phyloP scores from a whole-genome alignment of 257 asterid genomes.

The Solanum etuberosum region DNA sequence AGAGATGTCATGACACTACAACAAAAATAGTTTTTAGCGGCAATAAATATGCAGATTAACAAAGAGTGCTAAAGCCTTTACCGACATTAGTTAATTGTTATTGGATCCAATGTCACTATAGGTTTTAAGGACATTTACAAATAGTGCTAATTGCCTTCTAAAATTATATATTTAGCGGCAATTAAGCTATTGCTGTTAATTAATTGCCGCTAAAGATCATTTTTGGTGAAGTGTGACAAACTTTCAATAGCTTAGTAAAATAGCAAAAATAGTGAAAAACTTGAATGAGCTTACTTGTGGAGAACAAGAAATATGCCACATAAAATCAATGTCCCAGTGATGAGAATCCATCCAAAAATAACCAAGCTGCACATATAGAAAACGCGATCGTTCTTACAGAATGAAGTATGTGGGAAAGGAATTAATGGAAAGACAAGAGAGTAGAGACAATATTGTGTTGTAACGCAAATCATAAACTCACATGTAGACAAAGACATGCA shows the following conservation, averaged over 20 bases:
- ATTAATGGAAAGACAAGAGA: neutral
- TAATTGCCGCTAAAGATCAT: too few relatives aligned
- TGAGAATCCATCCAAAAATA: slow-evolving; percentile 28
- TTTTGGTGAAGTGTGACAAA: too few relatives aligned
- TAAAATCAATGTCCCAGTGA: slow-evolving; percentile 19
- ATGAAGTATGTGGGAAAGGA: neutral
- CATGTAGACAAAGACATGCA: slow-evolving; percentile 19
- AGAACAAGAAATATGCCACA: slow-evolving; percentile 26
- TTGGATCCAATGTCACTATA: too few relatives aligned
- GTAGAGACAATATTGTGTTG: neutral
- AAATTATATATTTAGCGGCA: too few relatives aligned
- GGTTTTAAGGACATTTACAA: too few relatives aligned
- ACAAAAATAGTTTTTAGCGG: too few relatives aligned
- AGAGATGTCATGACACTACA: neutral
- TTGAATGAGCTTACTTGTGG: slow-evolving; percentile 14
- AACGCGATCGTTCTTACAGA: neutral
- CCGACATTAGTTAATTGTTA: too few relatives aligned
- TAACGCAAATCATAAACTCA: neutral
- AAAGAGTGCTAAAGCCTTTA: too few relatives aligned
- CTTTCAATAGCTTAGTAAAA: neutral
- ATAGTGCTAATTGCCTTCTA: too few relatives aligned
- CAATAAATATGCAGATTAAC: too few relatives aligned
- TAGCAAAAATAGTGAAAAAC: neutral
- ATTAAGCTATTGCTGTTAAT: too few relatives aligned
- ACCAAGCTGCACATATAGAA: slow-evolving; percentile 14